Evolutionary conservation across 192 early-diverging fungal genomes (phyloP).

Genomic region (Gonapodya prolifera): DNA sequence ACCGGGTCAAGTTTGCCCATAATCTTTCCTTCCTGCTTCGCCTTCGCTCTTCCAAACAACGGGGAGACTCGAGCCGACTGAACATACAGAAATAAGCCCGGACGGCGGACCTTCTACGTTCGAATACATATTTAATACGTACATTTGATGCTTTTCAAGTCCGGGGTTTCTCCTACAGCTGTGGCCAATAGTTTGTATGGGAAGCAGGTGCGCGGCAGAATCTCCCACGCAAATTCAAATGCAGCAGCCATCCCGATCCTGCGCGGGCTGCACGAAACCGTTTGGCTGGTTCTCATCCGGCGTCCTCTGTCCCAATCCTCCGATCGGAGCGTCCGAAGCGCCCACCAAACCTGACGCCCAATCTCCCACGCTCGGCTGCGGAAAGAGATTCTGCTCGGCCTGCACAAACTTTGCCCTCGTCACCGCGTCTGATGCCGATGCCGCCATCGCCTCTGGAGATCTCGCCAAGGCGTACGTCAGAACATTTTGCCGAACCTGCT

Average conservation of each 20-base stretch:
- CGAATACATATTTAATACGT: too few species aligned
- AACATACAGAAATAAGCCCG: too few species aligned
- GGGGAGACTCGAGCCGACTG: too few species aligned
- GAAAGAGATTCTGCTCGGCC: not conserved
- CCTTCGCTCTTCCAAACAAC: too few species aligned
- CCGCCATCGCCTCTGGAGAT: not conserved
- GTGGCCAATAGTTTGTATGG: too few species aligned
- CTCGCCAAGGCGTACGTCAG: not conserved
- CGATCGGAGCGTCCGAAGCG: not conserved
- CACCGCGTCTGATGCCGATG: not conserved
- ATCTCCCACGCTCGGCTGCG: not conserved
- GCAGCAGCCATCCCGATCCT: not conserved
- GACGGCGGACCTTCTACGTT: too few species aligned
- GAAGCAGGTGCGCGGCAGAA: too few species aligned
- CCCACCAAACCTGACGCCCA: not conserved
- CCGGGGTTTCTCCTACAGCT: too few species aligned
- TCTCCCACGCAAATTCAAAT: too few species aligned
- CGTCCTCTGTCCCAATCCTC: not conserved
- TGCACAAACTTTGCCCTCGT: not conserved
- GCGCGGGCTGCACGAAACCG: constrained; percentile 6
- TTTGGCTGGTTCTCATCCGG: not conserved
- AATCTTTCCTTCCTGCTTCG: too few species aligned
- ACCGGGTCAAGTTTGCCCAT: too few species aligned
- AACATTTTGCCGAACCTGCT: constrained; percentile 13
- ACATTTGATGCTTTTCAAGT: too few species aligned